Evolutionary conservation across 768 basidiomycete species (phyloP).

Genomic region (Psilocybe azurescens): DNA sequence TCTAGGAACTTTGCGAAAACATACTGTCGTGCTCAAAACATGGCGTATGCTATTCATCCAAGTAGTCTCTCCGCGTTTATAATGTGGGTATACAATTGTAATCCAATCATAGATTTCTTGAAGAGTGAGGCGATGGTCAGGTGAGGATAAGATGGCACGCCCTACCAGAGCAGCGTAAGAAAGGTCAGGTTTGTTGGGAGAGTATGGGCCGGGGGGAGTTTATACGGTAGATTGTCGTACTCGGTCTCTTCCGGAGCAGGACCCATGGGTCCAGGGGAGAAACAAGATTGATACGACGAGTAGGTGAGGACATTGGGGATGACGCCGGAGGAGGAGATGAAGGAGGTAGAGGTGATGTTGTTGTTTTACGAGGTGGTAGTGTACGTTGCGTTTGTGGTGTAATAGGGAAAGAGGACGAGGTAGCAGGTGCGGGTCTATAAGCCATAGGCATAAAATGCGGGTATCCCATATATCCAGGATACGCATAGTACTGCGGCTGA

Average conservation of each 20-base stretch:
- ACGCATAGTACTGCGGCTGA: conserved; percentile 39
- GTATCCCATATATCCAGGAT: conserved; percentile 45
- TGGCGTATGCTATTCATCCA: conserved; percentile 99
- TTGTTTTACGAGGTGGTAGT: conserved; percentile 35
- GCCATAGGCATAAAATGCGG: conserved; percentile 42
- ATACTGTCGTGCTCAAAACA: conserved; percentile 89
- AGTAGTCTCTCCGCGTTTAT: conserved; percentile 89
- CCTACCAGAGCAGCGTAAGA: conserved; percentile 97
- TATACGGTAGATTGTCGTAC: conserved; percentile 72
- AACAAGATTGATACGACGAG: conserved; percentile 69
- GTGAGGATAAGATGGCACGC: conserved; percentile 88
- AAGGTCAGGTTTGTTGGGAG: conserved; percentile 76
- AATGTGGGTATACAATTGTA: conserved; percentile 91
- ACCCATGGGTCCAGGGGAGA: conserved; percentile 84
- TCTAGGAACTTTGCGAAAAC: conserved; percentile 85
- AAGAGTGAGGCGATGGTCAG: conserved; percentile 83
- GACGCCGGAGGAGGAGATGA: conserved; percentile 58
- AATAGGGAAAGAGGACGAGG: conserved; percentile 43
- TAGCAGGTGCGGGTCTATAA: conserved; percentile 34
- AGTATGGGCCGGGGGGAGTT: conserved; percentile 87
- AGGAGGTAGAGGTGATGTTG: conserved; percentile 55
- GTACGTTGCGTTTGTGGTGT: conserved; percentile 55
- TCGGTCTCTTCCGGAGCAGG: conserved; percentile 68
- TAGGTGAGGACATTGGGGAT: conserved; percentile 71
- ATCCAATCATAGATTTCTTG: conserved; percentile 98